Percentiles rank a stretch among this genome's conserved stretches.
These are phyloP conservation scores for Fusarium haematococcum DNA, from an alignment of 2,329 filamentous ascomycete species.

Conservation along the genomic window DNA sequence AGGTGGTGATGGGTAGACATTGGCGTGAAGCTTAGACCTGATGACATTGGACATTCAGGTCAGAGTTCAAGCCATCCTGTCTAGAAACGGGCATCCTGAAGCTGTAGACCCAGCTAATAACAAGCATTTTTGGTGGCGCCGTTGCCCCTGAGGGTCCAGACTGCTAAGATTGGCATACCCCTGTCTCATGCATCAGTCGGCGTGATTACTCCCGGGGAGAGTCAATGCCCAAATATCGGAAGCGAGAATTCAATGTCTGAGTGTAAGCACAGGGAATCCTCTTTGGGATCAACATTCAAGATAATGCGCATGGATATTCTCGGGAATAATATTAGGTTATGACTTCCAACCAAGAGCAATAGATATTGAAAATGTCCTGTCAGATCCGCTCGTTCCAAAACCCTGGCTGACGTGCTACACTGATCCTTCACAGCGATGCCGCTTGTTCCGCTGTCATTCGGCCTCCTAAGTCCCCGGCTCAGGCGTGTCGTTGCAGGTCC, in stretches of 20 bases:
- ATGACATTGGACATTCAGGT: neutral
- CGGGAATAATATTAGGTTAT: slow-evolving; percentile 15
- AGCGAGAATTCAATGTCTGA: neutral
- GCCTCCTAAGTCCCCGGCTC: slow-evolving; percentile 18
- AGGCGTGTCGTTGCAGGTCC: slow-evolving; percentile 37
- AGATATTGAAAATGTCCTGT: neutral
- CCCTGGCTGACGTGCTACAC: slow-evolving; percentile 51
- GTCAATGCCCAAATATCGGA: neutral
- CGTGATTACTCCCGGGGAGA: slow-evolving; percentile 3
- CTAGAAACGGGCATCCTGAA: neutral
- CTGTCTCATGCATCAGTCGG: neutral
- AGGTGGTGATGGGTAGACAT: neutral
- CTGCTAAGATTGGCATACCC: neutral
- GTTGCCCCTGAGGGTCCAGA: slow-evolving; percentile 24
- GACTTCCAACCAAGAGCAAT: neutral
- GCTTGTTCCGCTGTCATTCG: slow-evolving; percentile 5
- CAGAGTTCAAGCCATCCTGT: neutral
- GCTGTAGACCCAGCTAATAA: neutral
- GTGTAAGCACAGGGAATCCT: neutral
- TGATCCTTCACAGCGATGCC: slow-evolving; percentile 54
- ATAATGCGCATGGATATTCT: neutral
- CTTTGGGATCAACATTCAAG: neutral
- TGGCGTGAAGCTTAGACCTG: neutral
- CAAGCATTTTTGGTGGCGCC: slow-evolving; percentile 2
- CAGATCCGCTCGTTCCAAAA: slow-evolving; percentile 38